These are phyloP conservation scores for Colletotrichum echinochloae DNA, from an alignment of 2,329 filamentous ascomycete species.

Conservation along the genomic window DNA sequence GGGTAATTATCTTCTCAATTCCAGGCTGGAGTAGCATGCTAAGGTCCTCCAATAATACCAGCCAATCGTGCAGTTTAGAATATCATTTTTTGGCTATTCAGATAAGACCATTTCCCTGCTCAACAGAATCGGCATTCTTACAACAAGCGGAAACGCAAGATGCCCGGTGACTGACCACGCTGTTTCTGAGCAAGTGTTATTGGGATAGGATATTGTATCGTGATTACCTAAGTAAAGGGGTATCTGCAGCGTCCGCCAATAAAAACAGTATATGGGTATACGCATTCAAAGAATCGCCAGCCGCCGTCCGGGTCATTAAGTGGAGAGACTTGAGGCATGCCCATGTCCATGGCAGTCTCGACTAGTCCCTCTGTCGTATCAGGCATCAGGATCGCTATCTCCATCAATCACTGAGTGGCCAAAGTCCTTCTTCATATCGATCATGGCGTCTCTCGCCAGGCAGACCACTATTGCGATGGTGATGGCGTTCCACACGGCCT, in stretches of 20 bases:
- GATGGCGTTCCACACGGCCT: conserved; percentile 60
- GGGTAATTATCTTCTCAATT: not conserved
- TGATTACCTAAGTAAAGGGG: conserved; percentile 14
- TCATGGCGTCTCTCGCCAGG: conserved; percentile 55
- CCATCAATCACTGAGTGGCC: conserved; percentile 45
- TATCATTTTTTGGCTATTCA: conserved; percentile 11
- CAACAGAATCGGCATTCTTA: conserved; percentile 9
- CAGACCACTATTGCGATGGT: conserved; percentile 56
- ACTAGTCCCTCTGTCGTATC: conserved; percentile 36
- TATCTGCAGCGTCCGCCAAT: conserved; percentile 26
- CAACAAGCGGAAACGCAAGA: not conserved
- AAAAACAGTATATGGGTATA: conserved; percentile 32
- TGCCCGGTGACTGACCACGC: not conserved
- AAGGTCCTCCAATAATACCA: not conserved
- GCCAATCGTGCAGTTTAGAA: conserved; percentile 21
- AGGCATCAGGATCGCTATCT: conserved; percentile 56
- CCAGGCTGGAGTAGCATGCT: not conserved
- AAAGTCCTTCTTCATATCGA: conserved; percentile 51
- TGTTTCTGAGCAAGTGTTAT: not conserved
- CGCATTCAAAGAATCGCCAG: conserved; percentile 22
- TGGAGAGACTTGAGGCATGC: not conserved
- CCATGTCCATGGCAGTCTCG: not conserved
- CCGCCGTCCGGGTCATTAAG: conserved; percentile 8
- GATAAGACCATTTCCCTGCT: conserved; percentile 7
- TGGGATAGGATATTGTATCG: not conserved